Conservation (phyloP, 2,329 filamentous ascomycete species). For the Fusarium ambrosium region DNA sequence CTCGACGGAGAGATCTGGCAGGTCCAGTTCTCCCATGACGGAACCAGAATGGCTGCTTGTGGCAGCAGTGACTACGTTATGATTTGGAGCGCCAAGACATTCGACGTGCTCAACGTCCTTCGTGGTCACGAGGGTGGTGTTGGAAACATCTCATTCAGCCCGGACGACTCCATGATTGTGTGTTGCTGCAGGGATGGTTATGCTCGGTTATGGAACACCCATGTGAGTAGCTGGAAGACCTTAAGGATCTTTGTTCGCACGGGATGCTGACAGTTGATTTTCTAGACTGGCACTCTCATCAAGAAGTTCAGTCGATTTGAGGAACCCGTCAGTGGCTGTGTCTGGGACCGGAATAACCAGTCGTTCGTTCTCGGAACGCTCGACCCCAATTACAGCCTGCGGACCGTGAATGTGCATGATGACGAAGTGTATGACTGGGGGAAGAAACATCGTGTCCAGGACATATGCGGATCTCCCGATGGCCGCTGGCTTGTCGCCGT, state of each 20-base stretch:
- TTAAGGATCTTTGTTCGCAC: neutral
- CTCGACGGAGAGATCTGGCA: constrained; percentile 92
- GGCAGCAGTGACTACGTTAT: constrained; percentile 81
- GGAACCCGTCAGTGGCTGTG: constrained; percentile 89
- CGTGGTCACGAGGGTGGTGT: constrained; percentile 78
- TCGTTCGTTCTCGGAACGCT: constrained; percentile 86
- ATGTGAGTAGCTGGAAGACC: constrained; percentile 62
- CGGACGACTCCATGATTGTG: constrained; percentile 87
- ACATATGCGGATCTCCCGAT: constrained; percentile 85
- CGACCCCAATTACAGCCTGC: constrained; percentile 75
- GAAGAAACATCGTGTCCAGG: constrained; percentile 81
- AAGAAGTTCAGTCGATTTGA: constrained; percentile 77
- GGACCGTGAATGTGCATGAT: constrained; percentile 77
- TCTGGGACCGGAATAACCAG: constrained; percentile 85
- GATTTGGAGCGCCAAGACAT: constrained; percentile 84
- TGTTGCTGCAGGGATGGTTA: constrained; percentile 83
- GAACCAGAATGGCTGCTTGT: constrained; percentile 83
- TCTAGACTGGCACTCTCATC: constrained; percentile 73
- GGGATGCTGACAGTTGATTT: constrained; percentile 35
- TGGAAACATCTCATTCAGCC: constrained; percentile 89
- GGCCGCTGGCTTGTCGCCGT: constrained; percentile 85
- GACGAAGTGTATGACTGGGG: constrained; percentile 75
- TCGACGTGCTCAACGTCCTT: constrained; percentile 73
- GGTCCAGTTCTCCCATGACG: constrained; percentile 90
- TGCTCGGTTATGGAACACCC: constrained; percentile 81